Conservation (phyloP, 805 yeast species). For the Pichia nanzhaoensis region DNA sequence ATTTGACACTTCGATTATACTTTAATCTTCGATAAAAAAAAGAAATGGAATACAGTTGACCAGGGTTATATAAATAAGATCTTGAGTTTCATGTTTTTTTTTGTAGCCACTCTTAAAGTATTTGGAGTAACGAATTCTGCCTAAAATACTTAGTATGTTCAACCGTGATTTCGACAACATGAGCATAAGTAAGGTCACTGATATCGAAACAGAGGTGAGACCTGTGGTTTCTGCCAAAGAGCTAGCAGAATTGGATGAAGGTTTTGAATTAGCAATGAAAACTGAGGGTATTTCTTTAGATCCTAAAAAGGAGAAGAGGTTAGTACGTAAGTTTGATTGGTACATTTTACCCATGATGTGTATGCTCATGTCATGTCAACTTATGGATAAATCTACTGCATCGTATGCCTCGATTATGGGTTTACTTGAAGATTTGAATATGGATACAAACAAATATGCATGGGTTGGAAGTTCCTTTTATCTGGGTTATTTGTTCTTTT, state of each 20-base stretch:
- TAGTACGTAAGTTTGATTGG: slow-evolving; percentile 30
- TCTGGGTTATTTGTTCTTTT: slow-evolving; percentile 41
- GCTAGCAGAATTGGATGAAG: slow-evolving; percentile 6
- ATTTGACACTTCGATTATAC: too few relatives aligned
- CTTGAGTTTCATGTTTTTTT: too few relatives aligned
- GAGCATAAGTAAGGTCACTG: too few relatives aligned
- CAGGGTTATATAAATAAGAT: too few relatives aligned
- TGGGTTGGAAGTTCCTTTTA: slow-evolving; percentile 37
- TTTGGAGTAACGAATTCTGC: too few relatives aligned
- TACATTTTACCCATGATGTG: slow-evolving; percentile 30
- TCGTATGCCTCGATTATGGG: slow-evolving; percentile 43
- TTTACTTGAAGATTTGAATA: slow-evolving; percentile 32
- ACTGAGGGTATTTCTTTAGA: slow-evolving; percentile 4
- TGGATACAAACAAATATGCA: slow-evolving; percentile 40
- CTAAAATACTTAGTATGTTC: too few relatives aligned
- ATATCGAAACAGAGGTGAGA: too few relatives aligned
- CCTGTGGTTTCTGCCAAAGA: slow-evolving; percentile 7
- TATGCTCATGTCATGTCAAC: slow-evolving; percentile 24
- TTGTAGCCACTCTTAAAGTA: too few relatives aligned
- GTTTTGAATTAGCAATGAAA: slow-evolving; percentile 6
- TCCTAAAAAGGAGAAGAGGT: slow-evolving; percentile 9
- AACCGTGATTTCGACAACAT: too few relatives aligned
- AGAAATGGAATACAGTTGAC: too few relatives aligned
- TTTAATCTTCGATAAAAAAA: too few relatives aligned
- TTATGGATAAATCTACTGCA: slow-evolving; percentile 37